phyloP scores from a whole-genome alignment of 257 asterid species.

The Solanum peruvianum region DNA sequence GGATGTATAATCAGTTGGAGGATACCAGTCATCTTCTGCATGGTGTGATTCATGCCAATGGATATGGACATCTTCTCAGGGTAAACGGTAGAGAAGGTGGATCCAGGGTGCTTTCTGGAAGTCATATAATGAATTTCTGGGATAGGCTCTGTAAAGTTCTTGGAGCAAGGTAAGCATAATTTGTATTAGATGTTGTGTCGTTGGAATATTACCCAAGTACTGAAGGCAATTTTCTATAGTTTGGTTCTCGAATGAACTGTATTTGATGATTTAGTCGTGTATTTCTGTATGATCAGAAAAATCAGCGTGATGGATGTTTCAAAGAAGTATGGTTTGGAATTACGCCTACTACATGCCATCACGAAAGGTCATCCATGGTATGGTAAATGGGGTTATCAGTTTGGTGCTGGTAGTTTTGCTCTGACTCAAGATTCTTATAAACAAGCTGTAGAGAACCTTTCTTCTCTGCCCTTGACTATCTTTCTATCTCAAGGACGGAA shows the following conservation, averaged over 20 bases:
- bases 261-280: background rate
- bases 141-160: conserved; percentile 71
- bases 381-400: conserved; percentile 93
- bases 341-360: conserved; percentile 74
- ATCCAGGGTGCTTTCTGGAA: conserved; percentile 72
- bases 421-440: conserved; percentile 48
- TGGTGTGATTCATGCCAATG: conserved; percentile 81
- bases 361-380: conserved; percentile 87
- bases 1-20: conserved; percentile 88
- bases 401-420: conserved; percentile 84
- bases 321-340: conserved; percentile 81
- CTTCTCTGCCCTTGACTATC: conserved; percentile 49
- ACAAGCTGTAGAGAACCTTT: conserved; percentile 44
- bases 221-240: background rate
- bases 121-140: conserved; percentile 80
- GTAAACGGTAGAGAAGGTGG: conserved; percentile 99
- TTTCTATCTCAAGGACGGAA: conserved; percentile 70
- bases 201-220: background rate
- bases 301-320: conserved; percentile 96
- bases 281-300: conserved; percentile 32
- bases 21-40: conserved; percentile 79
- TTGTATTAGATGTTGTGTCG: background rate
- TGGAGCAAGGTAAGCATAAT: conserved; percentile 57
- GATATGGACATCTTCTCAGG: conserved; percentile 90
- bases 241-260: background rate